Evolutionary conservation across 805 yeast species (phyloP).

Genomic region (Wickerhamomyces canadensis): DNA sequence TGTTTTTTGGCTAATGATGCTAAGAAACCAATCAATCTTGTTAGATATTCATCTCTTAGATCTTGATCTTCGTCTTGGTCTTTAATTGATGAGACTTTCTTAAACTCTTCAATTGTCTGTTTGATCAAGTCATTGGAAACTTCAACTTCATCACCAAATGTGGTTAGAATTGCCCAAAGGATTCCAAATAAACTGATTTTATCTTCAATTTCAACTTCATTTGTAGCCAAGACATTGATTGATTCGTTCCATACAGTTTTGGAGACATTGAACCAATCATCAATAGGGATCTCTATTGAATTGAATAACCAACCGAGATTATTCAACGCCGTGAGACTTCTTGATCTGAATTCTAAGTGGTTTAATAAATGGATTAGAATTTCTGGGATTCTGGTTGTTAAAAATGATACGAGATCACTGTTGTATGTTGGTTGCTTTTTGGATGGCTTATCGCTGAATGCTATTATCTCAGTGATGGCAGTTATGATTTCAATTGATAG

Average conservation of each 20-base stretch:
- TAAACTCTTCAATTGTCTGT: constrained; percentile 18
- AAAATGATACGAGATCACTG: constrained; percentile 14
- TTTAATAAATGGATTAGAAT: constrained; percentile 35
- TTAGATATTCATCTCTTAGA: constrained; percentile 32
- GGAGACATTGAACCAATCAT: constrained; percentile 11
- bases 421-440: not conserved
- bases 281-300: constrained; percentile 10
- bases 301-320: constrained; percentile 57
- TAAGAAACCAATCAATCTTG: constrained; percentile 46
- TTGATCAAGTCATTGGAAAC: constrained; percentile 25
- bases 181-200: constrained; percentile 35
- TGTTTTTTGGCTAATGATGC: constrained; percentile 44
- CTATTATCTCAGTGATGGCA: constrained; percentile 58
- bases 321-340: constrained; percentile 62
- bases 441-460: constrained; percentile 19
- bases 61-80: constrained; percentile 17
- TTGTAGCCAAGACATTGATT: constrained; percentile 12
- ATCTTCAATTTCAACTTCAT: constrained; percentile 23
- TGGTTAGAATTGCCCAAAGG: constrained; percentile 38
- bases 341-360: constrained; percentile 43
- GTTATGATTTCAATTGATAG: constrained; percentile 71
- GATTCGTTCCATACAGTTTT: constrained; percentile 8
- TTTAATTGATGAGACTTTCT: constrained; percentile 7
- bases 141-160: constrained; percentile 15
- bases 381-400: constrained; percentile 24